These are phyloP conservation scores for Millerozyma miso DNA, from an alignment of 805 yeast genomes.

Conservation along the genomic window DNA sequence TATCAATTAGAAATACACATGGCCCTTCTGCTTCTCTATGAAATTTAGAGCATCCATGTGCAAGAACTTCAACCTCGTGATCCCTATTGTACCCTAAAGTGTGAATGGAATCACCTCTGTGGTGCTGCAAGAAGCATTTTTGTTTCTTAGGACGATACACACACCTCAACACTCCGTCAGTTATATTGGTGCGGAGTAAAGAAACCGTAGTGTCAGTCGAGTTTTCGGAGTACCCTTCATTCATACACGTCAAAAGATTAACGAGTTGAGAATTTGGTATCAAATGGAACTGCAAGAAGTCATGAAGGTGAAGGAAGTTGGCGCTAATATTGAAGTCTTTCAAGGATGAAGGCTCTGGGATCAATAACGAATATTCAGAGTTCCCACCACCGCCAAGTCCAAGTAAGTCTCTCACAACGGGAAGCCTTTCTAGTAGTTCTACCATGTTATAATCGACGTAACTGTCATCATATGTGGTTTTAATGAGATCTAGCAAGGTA, in stretches of 20 bases:
- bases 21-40: conserved; percentile 18
- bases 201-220: conserved; percentile 1
- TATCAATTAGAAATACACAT: conserved; percentile 64
- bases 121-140: conserved; percentile 35
- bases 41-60: conserved; percentile 53
- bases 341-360: conserved; percentile 64
- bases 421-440: conserved; percentile 43
- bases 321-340: conserved; percentile 46
- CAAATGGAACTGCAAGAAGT: conserved; percentile 64
- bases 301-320: conserved; percentile 40
- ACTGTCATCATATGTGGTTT: conserved; percentile 43
- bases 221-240: conserved; percentile 6
- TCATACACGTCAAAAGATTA: conserved; percentile 45
- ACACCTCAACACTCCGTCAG: conserved; percentile 36
- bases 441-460: conserved; percentile 30
- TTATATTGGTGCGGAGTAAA: conserved; percentile 36
- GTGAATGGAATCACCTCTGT: neutral
- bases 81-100: conserved; percentile 39
- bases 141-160: conserved; percentile 21
- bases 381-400: conserved; percentile 19
- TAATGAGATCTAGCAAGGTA: conserved; percentile 50
- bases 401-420: conserved; percentile 39
- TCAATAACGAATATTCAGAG: conserved; percentile 53
- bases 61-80: conserved; percentile 54
- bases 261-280: conserved; percentile 54